A percentile compares a stretch with the other conserved stretches of the same genome.
These are phyloP conservation scores for Graphium sp. DNA, from an alignment of 2,329 filamentous ascomycete species.

Conservation along the genomic window DNA sequence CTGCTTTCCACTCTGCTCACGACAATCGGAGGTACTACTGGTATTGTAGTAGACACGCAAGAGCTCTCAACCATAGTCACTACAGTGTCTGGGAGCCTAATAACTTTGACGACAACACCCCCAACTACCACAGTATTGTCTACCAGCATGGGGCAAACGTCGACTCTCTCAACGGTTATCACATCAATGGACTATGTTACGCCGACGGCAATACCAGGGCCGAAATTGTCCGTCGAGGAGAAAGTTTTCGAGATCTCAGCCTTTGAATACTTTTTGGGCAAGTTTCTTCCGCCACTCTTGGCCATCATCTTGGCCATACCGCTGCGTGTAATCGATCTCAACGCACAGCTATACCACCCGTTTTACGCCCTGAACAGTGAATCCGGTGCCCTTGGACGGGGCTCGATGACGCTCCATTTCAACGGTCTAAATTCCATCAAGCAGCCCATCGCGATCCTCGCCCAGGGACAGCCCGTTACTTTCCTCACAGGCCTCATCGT, in stretches of 20 bases:
- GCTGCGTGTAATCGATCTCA: constrained; percentile 20
- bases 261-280: constrained; percentile 19
- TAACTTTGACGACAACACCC: constrained; percentile 12
- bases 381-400: constrained; percentile 17
- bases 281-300: constrained; percentile 22
- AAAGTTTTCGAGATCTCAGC: constrained; percentile 10
- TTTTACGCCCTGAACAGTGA: constrained; percentile 21
- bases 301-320: constrained; percentile 20
- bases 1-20: not conserved
- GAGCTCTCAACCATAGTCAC: constrained; percentile 10
- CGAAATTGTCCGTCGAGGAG: no score
- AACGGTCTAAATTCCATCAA: constrained; percentile 17
- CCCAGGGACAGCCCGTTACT: constrained; percentile 17
- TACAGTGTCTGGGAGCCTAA: constrained; percentile 10
- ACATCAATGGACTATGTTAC: constrained; percentile 2
- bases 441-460: constrained; percentile 15
- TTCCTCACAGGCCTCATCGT: constrained; percentile 18
- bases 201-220: constrained; percentile 5
- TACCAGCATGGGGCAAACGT: constrained; percentile 9
- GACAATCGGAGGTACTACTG: no score
- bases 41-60: constrained; percentile 2
- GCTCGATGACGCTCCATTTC: constrained; percentile 24
- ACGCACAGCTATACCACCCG: constrained; percentile 22
- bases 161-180: constrained; percentile 9
- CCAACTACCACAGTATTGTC: constrained; percentile 9